Conservation (phyloP, 2,329 filamentous ascomycete genomes). For the Didymella segeticola region DNA sequence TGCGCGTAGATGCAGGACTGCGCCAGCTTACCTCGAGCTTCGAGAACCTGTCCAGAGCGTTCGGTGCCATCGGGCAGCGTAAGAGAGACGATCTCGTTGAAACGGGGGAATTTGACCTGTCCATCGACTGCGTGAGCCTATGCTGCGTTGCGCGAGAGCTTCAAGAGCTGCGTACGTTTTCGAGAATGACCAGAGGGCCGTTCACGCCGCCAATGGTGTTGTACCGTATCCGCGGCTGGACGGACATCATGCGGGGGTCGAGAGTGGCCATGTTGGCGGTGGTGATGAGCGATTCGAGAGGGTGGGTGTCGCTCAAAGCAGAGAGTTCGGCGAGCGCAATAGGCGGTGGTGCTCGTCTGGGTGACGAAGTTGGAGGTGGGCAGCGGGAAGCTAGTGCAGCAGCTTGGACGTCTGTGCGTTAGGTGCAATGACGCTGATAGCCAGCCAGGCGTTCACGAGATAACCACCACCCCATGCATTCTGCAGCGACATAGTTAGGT, state of each 20-base stretch:
- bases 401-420: constrained; percentile 12
- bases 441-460: constrained; percentile 3
- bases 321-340: constrained; percentile 16
- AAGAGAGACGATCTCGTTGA: constrained; percentile 96
- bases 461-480: not conserved
- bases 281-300: constrained; percentile 25
- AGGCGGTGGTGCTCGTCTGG: constrained; percentile 27
- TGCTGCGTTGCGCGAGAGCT: constrained; percentile 3
- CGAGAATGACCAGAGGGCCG: constrained; percentile 94
- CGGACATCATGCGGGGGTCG: constrained; percentile 60
- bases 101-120: constrained; percentile 95
- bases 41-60: constrained; percentile 92
- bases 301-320: constrained; percentile 27
- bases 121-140: constrained; percentile 31
- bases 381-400: constrained; percentile 27
- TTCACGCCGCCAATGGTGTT: constrained; percentile 99
- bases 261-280: constrained; percentile 47
- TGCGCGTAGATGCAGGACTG: not conserved
- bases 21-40: constrained; percentile 80
- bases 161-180: constrained; percentile 72
- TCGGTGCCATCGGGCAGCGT: constrained; percentile 95
- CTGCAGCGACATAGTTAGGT: not conserved
- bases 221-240: constrained; percentile 83
- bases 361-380: constrained; percentile 33
- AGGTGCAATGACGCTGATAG: constrained; percentile 12